Conservation (phyloP, 768 basidiomycete species). For the Boletus subparvulus region DNA sequence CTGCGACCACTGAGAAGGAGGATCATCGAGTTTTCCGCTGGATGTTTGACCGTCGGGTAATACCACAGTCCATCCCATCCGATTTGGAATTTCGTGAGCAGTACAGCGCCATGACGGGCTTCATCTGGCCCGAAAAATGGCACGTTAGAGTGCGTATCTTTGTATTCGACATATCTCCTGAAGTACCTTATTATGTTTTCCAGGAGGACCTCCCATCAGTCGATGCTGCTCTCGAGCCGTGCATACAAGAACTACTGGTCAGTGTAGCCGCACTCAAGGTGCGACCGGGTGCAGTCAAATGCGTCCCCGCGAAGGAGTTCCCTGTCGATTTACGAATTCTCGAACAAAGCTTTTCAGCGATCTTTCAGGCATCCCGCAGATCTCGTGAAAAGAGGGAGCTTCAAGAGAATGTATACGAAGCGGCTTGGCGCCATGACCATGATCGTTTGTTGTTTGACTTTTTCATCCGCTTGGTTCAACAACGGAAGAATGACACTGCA, state of each 20-base stretch:
- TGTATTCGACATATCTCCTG: too few species aligned
- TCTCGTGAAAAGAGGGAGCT: conserved; percentile 4
- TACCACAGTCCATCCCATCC: conserved; percentile 1
- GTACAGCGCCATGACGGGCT: neutral
- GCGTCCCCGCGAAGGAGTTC: neutral
- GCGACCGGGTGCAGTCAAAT: neutral
- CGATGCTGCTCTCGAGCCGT: conserved; percentile 10
- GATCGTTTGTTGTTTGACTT: conserved; percentile 12
- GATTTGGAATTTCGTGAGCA: conserved; percentile 3
- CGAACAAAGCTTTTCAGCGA: conserved; percentile 7
- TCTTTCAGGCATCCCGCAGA: conserved; percentile 10
- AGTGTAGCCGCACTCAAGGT: neutral
- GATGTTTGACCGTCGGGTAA: conserved; percentile 12
- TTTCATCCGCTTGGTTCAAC: conserved; percentile 1
- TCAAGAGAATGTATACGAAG: neutral
- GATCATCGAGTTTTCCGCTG: conserved; percentile 4
- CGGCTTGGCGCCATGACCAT: conserved; percentile 7
- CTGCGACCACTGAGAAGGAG: neutral
- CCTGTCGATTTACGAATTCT: conserved; percentile 6
- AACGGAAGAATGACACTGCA: neutral
- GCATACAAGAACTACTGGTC: neutral
- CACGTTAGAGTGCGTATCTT: neutral
- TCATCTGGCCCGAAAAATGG: conserved; percentile 13
- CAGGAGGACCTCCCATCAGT: conserved; percentile 7
- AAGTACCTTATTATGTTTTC: neutral